Percentiles rank a stretch among this genome's conserved stretches.
phyloP scores from a whole-genome alignment of 2,329 filamentous ascomycete species.

The Arthroderma sp. region DNA sequence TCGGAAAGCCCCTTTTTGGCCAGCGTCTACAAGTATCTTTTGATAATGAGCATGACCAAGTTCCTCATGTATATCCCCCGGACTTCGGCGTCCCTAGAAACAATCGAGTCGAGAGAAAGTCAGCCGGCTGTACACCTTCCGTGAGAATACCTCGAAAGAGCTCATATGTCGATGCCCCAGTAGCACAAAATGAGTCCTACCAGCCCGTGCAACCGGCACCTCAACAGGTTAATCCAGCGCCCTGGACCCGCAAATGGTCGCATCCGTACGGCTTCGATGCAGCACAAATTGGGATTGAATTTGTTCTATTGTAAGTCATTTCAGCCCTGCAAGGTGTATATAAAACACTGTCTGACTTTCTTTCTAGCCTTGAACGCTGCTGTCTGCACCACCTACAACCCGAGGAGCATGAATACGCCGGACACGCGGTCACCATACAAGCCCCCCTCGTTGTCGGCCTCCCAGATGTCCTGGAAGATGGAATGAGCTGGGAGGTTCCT shows the following conservation, averaged over 20 bases:
- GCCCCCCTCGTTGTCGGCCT: constrained; percentile 15
- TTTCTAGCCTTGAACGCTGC: constrained; percentile 15
- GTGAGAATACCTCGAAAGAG: too few species aligned
- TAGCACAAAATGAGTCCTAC: constrained; percentile 1
- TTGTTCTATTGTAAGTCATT: constrained; percentile 16
- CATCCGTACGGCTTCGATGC: constrained; percentile 17
- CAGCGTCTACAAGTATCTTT: constrained; percentile 11
- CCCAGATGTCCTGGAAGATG: constrained; percentile 10
- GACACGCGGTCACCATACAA: constrained; percentile 19
- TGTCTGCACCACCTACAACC: constrained; percentile 15
- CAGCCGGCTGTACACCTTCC: too few species aligned
- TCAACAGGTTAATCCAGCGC: not conserved
- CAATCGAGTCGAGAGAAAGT: too few species aligned
- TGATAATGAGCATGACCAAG: not conserved
- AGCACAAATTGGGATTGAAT: constrained; percentile 19
- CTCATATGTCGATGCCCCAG: too few species aligned
- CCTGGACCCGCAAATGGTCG: constrained; percentile 1
- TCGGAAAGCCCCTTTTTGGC: constrained; percentile 9
- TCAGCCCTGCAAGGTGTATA: not conserved
- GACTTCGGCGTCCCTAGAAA: constrained; percentile 2
- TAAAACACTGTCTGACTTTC: not conserved
- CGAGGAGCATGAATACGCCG: constrained; percentile 10
- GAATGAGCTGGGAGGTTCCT: constrained; percentile 15
- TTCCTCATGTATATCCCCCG: constrained; percentile 7
- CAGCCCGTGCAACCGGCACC: not conserved